phyloP scores from a whole-genome alignment of 441 rosid genomes.

The Populus hybrid region DNA sequence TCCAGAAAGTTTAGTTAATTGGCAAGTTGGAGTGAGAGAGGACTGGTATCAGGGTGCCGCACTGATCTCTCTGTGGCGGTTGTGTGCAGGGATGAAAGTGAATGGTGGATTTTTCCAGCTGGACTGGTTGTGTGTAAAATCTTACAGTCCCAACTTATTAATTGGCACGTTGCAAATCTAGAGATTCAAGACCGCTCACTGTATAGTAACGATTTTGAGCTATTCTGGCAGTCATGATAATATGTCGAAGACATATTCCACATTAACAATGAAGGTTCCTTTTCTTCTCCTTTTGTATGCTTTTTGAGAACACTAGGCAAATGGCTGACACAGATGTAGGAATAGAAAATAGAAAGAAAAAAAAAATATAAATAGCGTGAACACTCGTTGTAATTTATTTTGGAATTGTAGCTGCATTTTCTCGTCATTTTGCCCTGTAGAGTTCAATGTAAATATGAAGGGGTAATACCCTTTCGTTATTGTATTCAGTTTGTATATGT shows the following conservation, averaged over 20 bases:
- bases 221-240: slow-evolving; percentile 96
- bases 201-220: slow-evolving; percentile 83
- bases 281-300: slow-evolving; percentile 21
- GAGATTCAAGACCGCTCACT: slow-evolving; percentile 99
- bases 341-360: slow-evolving; percentile 20
- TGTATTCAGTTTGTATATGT: neutral
- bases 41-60: neutral
- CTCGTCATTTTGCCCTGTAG: neutral
- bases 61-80: neutral
- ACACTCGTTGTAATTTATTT: slow-evolving; percentile 22
- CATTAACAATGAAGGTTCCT: slow-evolving; percentile 24
- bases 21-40: neutral
- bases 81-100: slow-evolving; percentile 95
- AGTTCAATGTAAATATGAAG: neutral
- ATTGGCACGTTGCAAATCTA: slow-evolving; percentile 93
- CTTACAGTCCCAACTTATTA: slow-evolving; percentile 89
- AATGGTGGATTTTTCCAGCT: slow-evolving; percentile 99
- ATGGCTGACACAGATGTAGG: slow-evolving; percentile 33
- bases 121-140: slow-evolving; percentile 89
- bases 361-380: slow-evolving; percentile 8
- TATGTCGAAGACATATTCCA: slow-evolving; percentile 14
- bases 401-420: neutral
- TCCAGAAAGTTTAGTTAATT: neutral
- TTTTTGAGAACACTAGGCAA: slow-evolving; percentile 28
- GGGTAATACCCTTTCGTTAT: neutral